Conservation (phyloP, 306 rosid genomes). For the Hippophae rhamnoides region DNA sequence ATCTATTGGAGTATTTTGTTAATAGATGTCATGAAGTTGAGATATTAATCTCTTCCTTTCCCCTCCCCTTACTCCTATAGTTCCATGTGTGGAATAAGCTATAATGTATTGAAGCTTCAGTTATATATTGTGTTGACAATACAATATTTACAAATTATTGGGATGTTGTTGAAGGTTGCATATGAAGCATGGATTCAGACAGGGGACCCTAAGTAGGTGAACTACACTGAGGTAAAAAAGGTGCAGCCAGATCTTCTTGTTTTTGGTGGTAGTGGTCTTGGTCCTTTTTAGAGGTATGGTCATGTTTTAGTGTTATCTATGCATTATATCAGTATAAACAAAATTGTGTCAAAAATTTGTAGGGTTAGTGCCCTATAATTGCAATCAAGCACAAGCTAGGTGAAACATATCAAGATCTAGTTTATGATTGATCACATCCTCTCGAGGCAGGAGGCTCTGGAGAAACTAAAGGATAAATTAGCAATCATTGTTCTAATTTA, state of each 20-base stretch:
- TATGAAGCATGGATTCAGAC: slow-evolving; percentile 77
- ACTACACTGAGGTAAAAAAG: slow-evolving; percentile 65
- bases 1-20: slow-evolving; percentile 74
- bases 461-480: no score
- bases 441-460: no score
- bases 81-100: background rate
- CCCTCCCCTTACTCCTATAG: background rate
- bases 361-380: slow-evolving; percentile 96
- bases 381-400: slow-evolving; percentile 73
- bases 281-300: slow-evolving; percentile 78
- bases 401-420: slow-evolving; percentile 81
- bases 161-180: slow-evolving; percentile 36
- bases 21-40: slow-evolving; percentile 74
- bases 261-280: slow-evolving; percentile 90
- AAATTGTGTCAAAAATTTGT: slow-evolving; percentile 4
- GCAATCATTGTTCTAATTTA: no score
- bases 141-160: no score
- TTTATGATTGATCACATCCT: slow-evolving; percentile 37
- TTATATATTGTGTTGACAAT: no score
- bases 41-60: slow-evolving; percentile 30
- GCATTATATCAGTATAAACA: no score
- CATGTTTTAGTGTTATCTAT: no score
- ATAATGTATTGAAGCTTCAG: no score
- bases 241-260: slow-evolving; percentile 71
- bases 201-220: slow-evolving; percentile 31